Evolutionary conservation across 352 stramenopile genomes (phyloP).

Genomic region (Phytophthora pluvialis): DNA sequence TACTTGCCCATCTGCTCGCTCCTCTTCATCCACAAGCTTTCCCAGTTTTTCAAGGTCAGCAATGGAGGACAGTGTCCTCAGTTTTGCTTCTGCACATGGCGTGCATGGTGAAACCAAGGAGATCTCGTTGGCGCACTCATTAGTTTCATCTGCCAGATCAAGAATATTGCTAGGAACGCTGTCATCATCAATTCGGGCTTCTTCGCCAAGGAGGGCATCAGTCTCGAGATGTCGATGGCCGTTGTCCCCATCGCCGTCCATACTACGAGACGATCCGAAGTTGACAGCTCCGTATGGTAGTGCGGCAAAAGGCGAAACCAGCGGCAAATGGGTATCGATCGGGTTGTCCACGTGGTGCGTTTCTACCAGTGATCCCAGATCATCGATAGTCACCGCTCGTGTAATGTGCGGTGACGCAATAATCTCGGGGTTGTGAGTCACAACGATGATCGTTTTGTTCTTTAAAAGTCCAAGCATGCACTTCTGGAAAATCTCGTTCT

Average conservation of each 20-base stretch:
- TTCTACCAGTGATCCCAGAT: constrained; percentile 21
- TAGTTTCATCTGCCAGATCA: constrained; percentile 16
- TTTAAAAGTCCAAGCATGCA: constrained; percentile 59
- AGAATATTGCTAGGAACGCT: constrained; percentile 8
- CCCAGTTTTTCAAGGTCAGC: constrained; percentile 22
- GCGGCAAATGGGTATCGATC: constrained; percentile 13
- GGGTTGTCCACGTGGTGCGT: constrained; percentile 18
- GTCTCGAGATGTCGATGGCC: constrained; percentile 10
- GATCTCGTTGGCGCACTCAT: constrained; percentile 35
- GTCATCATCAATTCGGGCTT: constrained; percentile 7
- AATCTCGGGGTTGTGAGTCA: constrained; percentile 64
- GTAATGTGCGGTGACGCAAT: constrained; percentile 39
- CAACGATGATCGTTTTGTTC: constrained; percentile 63
- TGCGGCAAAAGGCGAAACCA: constrained; percentile 28
- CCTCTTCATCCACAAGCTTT: constrained; percentile 41
- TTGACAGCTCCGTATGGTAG: constrained; percentile 14
- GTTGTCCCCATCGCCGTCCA: not conserved
- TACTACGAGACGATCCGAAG: constrained; percentile 4
- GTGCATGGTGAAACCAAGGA: constrained; percentile 35
- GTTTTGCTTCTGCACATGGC: constrained; percentile 20
- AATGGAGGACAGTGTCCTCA: constrained; percentile 2
- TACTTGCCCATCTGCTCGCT: constrained; percentile 38
- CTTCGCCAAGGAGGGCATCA: constrained; percentile 14
- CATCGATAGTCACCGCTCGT: constrained; percentile 38
- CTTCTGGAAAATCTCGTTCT: constrained; percentile 80